Evolutionary conservation across 2,329 filamentous ascomycete genomes (phyloP).

Genomic region (Clonostachys byssicola): DNA sequence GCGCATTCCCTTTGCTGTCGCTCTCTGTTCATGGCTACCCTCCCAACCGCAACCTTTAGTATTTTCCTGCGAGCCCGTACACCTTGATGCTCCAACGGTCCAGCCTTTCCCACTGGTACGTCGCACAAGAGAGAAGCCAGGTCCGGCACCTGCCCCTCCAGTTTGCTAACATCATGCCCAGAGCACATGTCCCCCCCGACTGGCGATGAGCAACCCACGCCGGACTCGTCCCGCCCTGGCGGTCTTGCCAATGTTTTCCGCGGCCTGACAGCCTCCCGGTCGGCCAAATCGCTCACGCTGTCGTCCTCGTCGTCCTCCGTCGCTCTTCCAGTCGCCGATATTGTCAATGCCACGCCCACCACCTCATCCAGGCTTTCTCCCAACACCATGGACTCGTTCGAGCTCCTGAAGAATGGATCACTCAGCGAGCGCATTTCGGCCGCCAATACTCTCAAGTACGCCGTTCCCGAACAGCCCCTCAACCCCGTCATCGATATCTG

Average conservation of each 20-base stretch:
- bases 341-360: slow-evolving; percentile 33
- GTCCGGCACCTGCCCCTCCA: too few species aligned
- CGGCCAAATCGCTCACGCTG: slow-evolving; percentile 44
- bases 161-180: slow-evolving; percentile 8
- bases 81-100: background rate
- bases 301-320: slow-evolving; percentile 30
- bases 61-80: background rate
- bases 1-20: too few species aligned
- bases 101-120: background rate
- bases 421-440: slow-evolving; percentile 51
- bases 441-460: slow-evolving; percentile 50
- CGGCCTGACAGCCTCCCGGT: slow-evolving; percentile 52
- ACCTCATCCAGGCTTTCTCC: slow-evolving; percentile 34
- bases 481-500: slow-evolving; percentile 59
- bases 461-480: slow-evolving; percentile 55
- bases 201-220: slow-evolving; percentile 50
- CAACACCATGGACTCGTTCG: slow-evolving; percentile 49
- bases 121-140: too few species aligned
- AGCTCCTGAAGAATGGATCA: slow-evolving; percentile 47
- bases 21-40: too few species aligned
- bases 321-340: slow-evolving; percentile 35
- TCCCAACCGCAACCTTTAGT: too few species aligned
- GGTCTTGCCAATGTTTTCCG: slow-evolving; percentile 62
- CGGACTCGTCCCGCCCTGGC: slow-evolving; percentile 50
- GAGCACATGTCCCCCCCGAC: slow-evolving; percentile 57